These are phyloP conservation scores for Mollisia scopiformis DNA, from an alignment of 2,329 filamentous ascomycete species.

Conservation along the genomic window DNA sequence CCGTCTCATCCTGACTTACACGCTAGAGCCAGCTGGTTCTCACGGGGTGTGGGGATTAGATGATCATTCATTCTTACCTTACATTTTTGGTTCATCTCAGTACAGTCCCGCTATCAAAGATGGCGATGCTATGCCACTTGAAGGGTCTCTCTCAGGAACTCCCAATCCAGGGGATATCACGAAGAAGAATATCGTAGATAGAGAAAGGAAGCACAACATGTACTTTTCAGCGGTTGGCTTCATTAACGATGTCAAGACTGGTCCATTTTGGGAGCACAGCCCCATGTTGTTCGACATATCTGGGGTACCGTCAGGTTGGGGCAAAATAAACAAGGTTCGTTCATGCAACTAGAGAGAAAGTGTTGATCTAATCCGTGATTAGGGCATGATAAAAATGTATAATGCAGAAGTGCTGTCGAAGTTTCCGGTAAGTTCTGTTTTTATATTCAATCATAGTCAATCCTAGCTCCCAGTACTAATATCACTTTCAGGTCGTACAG, in stretches of 20 bases:
- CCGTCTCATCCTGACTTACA: conserved; percentile 85
- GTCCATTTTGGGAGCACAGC: conserved; percentile 96
- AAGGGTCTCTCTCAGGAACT: conserved; percentile 74
- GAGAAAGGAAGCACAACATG: conserved; percentile 71
- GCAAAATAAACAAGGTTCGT: conserved; percentile 86
- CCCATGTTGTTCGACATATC: conserved; percentile 94
- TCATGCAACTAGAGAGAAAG: not conserved
- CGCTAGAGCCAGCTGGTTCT: conserved; percentile 90
- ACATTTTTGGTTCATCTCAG: conserved; percentile 94
- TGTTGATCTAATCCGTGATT: conserved; percentile 7
- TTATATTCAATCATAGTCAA: not conserved
- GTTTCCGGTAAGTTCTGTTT: conserved; percentile 64
- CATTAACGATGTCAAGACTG: conserved; percentile 95
- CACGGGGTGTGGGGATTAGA: conserved; percentile 99
- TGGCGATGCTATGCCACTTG: conserved; percentile 67
- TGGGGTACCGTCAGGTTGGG: conserved; percentile 91
- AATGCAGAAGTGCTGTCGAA: conserved; percentile 95
- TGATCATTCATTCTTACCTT: conserved; percentile 91
- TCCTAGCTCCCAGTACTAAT: not conserved
- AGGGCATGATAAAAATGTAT: conserved; percentile 99
- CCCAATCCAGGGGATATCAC: conserved; percentile 74
- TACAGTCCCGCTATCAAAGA: conserved; percentile 74
- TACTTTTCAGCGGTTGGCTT: conserved; percentile 97
- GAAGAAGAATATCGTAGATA: conserved; percentile 65
- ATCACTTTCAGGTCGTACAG: conserved; percentile 67